Base-by-base conservation (phyloP, 2,329 filamentous ascomycete species). In the Cryphonectria radicalis region DNA sequence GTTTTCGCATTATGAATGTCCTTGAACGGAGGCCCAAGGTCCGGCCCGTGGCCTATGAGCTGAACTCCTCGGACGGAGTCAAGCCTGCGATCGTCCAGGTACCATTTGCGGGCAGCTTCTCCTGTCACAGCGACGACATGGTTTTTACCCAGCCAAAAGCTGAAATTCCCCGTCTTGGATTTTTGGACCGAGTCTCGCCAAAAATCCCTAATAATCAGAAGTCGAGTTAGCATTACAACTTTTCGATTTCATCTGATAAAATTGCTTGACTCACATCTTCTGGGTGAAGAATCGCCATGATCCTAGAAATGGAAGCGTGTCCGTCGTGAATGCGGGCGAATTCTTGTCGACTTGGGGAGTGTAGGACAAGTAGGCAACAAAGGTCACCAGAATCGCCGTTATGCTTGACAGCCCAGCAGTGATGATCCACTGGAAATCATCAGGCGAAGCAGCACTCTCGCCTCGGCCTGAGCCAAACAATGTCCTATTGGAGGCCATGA, bases 111-210 rank as follows among this genome's bases (percentile, higher is more conserved):
- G 10, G 43, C 70, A 35, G 70, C 72, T 13, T 37, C 53, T 42
- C 72, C 70, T 1, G 72, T 60, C 6, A 74, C 59, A 10, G 67
- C 72, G 17, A 74, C 70, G n/a, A 74, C 37, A 46, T 74, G 72
- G 28, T 43, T 35, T 14, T 69, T 72, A 28, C 72, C 72, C 13
- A 66, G 60, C 72, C 72, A 74, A 35, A 72, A 74, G 57, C 72
- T 74, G 62, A 74, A 74, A 10, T 72, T 46, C 2, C 72, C 72
- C 7, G 67, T 73, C 35, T 40, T 70, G 28, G 70, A 66, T 19
- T 63, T 40, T 8, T 19, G 19, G 4, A 57, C 28, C 17, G 66
- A 50, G 5, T 55, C 43, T 28, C 63, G 40, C 69, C 69, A 71
- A 19, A 68, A 71, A 25, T 22, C n/a, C 69, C 69, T 72, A 28